Evolutionary conservation across 768 basidiomycete genomes (phyloP).

Genomic region (Russula dissimulans): DNA sequence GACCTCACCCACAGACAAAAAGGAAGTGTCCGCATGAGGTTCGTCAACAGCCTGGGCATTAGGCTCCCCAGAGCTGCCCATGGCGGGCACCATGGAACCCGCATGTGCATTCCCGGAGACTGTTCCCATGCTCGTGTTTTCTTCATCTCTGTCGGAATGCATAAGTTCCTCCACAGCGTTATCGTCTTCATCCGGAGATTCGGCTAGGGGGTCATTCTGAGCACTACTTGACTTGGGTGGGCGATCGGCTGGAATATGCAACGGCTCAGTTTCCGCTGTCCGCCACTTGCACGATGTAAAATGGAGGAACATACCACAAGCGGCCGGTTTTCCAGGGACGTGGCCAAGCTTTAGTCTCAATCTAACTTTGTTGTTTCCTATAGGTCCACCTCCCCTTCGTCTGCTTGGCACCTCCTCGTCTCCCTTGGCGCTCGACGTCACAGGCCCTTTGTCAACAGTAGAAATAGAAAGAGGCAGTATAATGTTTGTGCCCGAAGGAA

Average conservation of each 20-base stretch:
- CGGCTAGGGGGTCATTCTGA: neutral
- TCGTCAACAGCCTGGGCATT: neutral
- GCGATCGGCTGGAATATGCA: neutral
- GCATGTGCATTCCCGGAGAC: neutral
- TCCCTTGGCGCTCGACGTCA: neutral
- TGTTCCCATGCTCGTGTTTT: neutral
- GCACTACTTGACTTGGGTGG: neutral
- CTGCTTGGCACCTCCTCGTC: neutral
- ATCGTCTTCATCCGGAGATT: constrained; percentile 1
- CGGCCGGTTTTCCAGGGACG: neutral
- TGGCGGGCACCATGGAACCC: neutral
- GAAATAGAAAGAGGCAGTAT: neutral
- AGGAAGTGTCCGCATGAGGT: neutral
- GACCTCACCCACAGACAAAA: neutral
- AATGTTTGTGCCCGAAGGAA: neutral
- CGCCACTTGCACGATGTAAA: neutral
- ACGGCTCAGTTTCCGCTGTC: neutral
- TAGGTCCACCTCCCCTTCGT: neutral
- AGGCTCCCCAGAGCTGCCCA: neutral
- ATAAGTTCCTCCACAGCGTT: constrained; percentile 6
- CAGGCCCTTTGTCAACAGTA: neutral
- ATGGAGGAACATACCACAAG: neutral
- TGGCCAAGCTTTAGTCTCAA: neutral
- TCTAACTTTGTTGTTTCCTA: neutral
- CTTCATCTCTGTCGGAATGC: neutral